A percentile compares a stretch with the other conserved stretches of the same genome.
phyloP scores from a whole-genome alignment of 331 rosid species.

The Quercus phellos region DNA sequence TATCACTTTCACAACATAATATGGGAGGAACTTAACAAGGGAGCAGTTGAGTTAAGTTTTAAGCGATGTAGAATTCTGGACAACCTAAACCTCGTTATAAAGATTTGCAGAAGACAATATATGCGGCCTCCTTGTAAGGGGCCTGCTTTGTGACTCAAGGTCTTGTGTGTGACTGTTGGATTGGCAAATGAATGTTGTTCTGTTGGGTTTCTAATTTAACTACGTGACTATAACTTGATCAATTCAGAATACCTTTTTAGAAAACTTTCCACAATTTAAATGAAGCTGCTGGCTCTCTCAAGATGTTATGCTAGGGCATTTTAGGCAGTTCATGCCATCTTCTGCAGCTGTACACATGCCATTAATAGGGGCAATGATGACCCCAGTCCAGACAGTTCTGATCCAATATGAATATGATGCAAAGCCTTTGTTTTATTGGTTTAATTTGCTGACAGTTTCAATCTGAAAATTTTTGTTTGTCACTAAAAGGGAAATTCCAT shows the following conservation, averaged over 20 bases:
- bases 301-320: constrained; percentile 1
- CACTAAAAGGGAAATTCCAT: neutral
- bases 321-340: neutral
- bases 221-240: neutral
- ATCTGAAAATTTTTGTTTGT: neutral
- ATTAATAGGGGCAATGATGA: neutral
- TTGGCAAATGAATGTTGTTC: neutral
- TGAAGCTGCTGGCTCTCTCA: neutral
- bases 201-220: neutral
- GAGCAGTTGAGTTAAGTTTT: neutral
- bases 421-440: neutral
- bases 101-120: neutral
- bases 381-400: neutral
- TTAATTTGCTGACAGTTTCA: neutral
- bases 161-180: neutral
- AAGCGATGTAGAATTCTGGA: neutral
- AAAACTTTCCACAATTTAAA: neutral
- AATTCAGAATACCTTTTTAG: neutral
- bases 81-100: neutral
- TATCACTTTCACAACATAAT: neutral
- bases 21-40: too few relatives aligned
- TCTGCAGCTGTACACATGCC: neutral
- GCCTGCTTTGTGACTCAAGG: neutral
- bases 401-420: too few relatives aligned
- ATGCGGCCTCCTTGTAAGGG: neutral